Percentiles rank a stretch among this genome's conserved stretches.
Evolutionary conservation across 2,329 filamentous ascomycete genomes (phyloP).

Genomic region (Didymellaceae sp.): DNA sequence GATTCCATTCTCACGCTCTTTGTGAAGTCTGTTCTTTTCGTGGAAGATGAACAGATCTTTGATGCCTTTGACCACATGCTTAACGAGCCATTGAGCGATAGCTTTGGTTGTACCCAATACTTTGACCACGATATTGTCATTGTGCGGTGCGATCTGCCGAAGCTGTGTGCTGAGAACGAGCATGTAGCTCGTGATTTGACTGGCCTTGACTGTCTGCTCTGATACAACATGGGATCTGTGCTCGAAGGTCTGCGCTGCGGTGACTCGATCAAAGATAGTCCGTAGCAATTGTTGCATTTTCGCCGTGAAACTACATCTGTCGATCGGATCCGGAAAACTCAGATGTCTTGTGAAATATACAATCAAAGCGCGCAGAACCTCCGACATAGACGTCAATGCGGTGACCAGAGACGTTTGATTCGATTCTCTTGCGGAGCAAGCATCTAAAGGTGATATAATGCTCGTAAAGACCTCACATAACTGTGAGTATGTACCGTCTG

Average conservation of each 20-base stretch:
- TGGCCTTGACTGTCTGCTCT: neutral
- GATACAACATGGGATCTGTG: neutral
- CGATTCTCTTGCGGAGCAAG: neutral
- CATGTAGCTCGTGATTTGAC: conserved; percentile 37
- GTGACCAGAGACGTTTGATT: neutral
- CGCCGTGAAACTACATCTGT: conserved; percentile 56
- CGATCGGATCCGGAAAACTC: conserved; percentile 61
- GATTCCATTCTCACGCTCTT: conserved; percentile 57
- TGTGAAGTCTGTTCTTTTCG: conserved; percentile 52
- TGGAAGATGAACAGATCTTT: conserved; percentile 52
- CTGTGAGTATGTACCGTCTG: conserved; percentile 59
- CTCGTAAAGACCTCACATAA: conserved; percentile 21
- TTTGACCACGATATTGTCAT: conserved; percentile 30
- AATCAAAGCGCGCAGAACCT: conserved; percentile 54
- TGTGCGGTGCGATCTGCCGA: conserved; percentile 39
- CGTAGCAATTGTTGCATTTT: conserved; percentile 52
- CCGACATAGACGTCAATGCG: conserved; percentile 19
- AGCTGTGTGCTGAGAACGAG: conserved; percentile 42
- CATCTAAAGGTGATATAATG: conserved; percentile 14
- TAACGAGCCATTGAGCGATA: conserved; percentile 48
- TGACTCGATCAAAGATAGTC: conserved; percentile 33
- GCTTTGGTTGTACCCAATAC: conserved; percentile 41
- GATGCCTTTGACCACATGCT: conserved; percentile 44
- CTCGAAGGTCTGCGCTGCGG: neutral
- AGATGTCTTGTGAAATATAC: conserved; percentile 58